Conservation (phyloP, 768 basidiomycete species). For the Tricholoma terreum region DNA sequence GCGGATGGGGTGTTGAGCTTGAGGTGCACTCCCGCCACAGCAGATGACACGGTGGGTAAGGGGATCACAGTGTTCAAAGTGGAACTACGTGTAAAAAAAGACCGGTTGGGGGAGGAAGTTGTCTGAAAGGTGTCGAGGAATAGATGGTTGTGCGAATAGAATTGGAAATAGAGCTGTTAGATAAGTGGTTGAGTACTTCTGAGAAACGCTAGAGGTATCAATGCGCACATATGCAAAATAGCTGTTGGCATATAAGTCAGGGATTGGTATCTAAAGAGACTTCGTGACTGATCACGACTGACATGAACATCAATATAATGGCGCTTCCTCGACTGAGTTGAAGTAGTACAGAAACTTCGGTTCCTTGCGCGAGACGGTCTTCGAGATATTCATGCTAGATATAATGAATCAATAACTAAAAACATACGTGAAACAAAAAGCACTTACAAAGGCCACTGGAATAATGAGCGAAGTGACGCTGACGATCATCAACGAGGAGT, state of each 20-base stretch:
- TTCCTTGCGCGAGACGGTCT: conserved; percentile 29
- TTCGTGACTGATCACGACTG: conserved; percentile 11
- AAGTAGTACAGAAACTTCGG: conserved; percentile 39
- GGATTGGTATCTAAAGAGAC: conserved; percentile 5
- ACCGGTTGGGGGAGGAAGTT: conserved; percentile 13
- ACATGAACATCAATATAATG: conserved; percentile 45
- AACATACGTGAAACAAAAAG: conserved; percentile 12
- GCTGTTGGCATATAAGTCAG: conserved; percentile 10
- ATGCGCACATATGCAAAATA: conserved; percentile 26
- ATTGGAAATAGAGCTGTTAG: conserved; percentile 47
- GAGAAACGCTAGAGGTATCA: not conserved
- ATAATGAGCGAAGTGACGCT: conserved; percentile 68
- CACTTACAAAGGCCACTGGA: conserved; percentile 56
- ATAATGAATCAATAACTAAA: conserved; percentile 8
- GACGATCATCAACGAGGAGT: conserved; percentile 64
- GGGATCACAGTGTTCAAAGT: too few species aligned
- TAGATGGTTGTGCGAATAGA: conserved; percentile 48
- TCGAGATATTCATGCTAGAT: conserved; percentile 35
- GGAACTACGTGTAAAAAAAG: conserved; percentile 15
- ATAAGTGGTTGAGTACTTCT: conserved; percentile 7
- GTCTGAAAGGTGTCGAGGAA: conserved; percentile 36
- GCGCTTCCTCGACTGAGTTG: conserved; percentile 48
- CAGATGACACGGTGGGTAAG: too few species aligned
- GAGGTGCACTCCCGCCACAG: conserved; percentile 20
- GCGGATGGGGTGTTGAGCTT: conserved; percentile 36